Evolutionary conservation across 2,329 filamentous ascomycete genomes (phyloP), one percentile per base, ranked within the genome.

Genomic region (Aureobasidium sp.): DNA sequence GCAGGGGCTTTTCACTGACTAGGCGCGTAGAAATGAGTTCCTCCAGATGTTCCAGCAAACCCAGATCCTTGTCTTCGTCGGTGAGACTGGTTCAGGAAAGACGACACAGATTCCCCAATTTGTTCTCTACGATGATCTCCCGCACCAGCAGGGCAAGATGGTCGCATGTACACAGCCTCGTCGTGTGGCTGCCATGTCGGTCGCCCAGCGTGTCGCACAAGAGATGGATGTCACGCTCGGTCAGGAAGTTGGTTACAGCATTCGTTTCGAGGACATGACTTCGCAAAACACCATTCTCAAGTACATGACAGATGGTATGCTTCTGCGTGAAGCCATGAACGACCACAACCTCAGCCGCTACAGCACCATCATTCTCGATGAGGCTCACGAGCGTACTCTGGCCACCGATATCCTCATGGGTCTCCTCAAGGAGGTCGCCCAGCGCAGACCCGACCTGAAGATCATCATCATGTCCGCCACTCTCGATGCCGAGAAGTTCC

Each of bases 221-320:
- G 94, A 99, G 78, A 88, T 99, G 82, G 94, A 97, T 72, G 93
- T 97, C 67, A 86, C 83, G 63, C 83, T 99, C 30, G 94, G 94
- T 63, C 86, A 97, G 67, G 93, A 97, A 77, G 92, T 99, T 60
- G 94, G 94, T 75, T 99, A 97, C 79, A 97, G 90, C 75, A 97
- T 99, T 74, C 91, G 94, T 81, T 99, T 99, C 76, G 95, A 99
- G 76, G 94, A 99, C 74, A 89, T 86, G 78, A 97, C 94, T 1
- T 84, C 89, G 55, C 85, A 86, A 62, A 91, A 90, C 75, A 99
- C 94, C 1, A 85, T 95, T 64, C 84, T 99, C 73, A 99, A 99
- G 81, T 99, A 99, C 81, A 99, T 99, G 94, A 99, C 95, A 48
- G 94, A 99, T 72, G 95, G 95, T 84, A 97, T 99, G 88, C 86